Evolutionary conservation across 371 early-diverging fungal species (phyloP), one percentile per base, ranked within the genome.

Genomic region (Umbelopsis sp.): DNA sequence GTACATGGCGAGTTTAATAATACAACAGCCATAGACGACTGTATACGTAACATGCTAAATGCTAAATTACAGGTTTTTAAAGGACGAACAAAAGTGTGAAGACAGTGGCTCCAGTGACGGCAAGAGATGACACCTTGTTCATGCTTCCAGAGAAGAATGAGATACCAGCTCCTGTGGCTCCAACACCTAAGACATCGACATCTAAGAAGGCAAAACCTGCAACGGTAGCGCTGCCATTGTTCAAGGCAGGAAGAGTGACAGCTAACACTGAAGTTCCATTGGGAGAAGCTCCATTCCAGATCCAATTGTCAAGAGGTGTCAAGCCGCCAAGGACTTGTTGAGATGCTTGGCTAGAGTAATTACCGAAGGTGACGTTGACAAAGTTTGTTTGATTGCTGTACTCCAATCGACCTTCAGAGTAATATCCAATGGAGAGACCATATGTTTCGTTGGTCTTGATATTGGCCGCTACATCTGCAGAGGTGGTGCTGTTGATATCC

Each of bases 401-500:
- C 48, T 84, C 84, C 14, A 80, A 51, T 38, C 84, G 73, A 16
- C 80, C 81, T 52, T 84, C 74, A 0, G 75, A 75, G 62, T 77
- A 81, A 12, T 76, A 65, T 32, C 84, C 84, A 48, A 84, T 63
- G 0, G 81, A 81, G 4, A 77, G 44, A 53, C 84, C 84, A 38
- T 77, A 80, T 0, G 84, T 84, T 10, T 50, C 25, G 38, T 84
- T 84, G 7, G 80, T 76, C 70, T 79, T 80, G 70, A 84, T 84
- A 41, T 70, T 70, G 18, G 73, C 69, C 24, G 81, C 80, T 3
- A 71, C 70, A 66, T 70, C 70, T 0, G 74, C 62, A 14, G 84
- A 79, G 12, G 81, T 81, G 2, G 81, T 80, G 16, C 63, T 72
- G n/a, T 81, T 81, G n/a, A 84, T 75, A 70, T 84, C 84, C 18